Evolutionary conservation across 1,139 yeast genomes (phyloP), one percentile per base, ranked within the genome.

Genomic region (Geotrichum carabidarum): DNA sequence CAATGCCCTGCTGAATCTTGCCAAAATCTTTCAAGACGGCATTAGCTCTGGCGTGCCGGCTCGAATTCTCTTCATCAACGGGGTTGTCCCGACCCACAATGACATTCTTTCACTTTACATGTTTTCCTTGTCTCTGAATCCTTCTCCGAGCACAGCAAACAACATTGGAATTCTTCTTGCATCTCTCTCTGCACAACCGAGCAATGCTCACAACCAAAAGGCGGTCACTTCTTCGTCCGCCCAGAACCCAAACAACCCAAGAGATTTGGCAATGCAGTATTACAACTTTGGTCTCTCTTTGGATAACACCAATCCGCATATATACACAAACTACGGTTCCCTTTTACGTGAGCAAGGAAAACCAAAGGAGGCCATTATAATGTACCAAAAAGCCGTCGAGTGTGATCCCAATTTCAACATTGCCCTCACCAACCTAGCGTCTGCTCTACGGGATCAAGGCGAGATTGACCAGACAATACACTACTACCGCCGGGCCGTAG

Each of bases 11-110:
- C 60, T 69, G 15, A 69, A 70, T 44, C 60, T 69, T 27, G 71
- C 72, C 15, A 69, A 69, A 53, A 61, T 69, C 8, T 56, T 69
- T n/a, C 73, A 69, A 54, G 72, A 69, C 50, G 72, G 71, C 5
- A 59, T 69, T 17, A 63, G 65, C 32, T 63, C 71, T 5, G 70
- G 70, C 6, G 54, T 59, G 17, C 64, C 66, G 1, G 36, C 59
- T 8, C 57, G 63, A 11, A 55, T 68, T n/a, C 58, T 68, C 8
- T 64, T 61, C 44, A 50, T 67, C 9, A 59, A 64, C 45, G 70
- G 72, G 1, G 53, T 58, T 18, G 63, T 68, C n/a, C 70, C 72
- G 27, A 44, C 67, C 9, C 61, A 63, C 35, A 54, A 53, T 43
- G 68, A 68, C 44, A 66, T 69, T 44, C 59, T 69, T 27, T 58